Conservation (phyloP, 177 flowering plant genomes). For the Vitis hybrid region DNA sequence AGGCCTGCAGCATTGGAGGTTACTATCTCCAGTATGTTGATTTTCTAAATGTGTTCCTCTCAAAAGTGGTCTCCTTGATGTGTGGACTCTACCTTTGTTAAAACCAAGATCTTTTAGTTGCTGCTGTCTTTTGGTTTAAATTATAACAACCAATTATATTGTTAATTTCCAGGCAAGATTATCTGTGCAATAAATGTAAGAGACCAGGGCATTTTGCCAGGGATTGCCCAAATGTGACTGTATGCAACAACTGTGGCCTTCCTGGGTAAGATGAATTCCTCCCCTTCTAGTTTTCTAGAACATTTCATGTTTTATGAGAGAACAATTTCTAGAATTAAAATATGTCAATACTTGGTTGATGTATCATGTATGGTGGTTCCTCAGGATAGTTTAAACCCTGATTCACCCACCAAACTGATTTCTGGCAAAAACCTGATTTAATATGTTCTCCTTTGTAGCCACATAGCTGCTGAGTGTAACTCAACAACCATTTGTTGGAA, state of each 20-base stretch:
- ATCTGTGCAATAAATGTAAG: conserved; percentile 33
- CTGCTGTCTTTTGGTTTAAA: neutral
- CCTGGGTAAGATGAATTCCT: conserved; percentile 29
- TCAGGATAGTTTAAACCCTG: too few relatives aligned
- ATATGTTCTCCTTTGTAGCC: conserved; percentile 13
- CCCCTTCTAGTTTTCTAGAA: neutral
- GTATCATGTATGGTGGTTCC: too few relatives aligned
- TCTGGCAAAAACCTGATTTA: neutral
- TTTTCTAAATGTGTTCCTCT: too few relatives aligned
- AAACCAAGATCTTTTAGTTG: neutral
- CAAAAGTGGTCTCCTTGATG: neutral
- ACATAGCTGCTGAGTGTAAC: conserved; percentile 31
- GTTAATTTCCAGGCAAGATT: conserved; percentile 20
- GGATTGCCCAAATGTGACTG: conserved; percentile 31
- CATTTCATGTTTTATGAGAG: neutral
- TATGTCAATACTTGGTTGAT: too few relatives aligned
- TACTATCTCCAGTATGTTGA: too few relatives aligned
- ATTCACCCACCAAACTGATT: too few relatives aligned
- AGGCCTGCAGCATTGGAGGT: too few relatives aligned
- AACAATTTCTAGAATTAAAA: too few relatives aligned
- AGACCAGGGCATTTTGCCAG: conserved; percentile 39
- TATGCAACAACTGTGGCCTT: conserved; percentile 36
- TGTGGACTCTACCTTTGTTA: neutral
- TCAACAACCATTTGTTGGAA: conserved; percentile 31
- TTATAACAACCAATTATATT: neutral